These are phyloP conservation scores for Didymella segeticola DNA, from an alignment of 2,329 filamentous ascomycete species.

Conservation along the genomic window DNA sequence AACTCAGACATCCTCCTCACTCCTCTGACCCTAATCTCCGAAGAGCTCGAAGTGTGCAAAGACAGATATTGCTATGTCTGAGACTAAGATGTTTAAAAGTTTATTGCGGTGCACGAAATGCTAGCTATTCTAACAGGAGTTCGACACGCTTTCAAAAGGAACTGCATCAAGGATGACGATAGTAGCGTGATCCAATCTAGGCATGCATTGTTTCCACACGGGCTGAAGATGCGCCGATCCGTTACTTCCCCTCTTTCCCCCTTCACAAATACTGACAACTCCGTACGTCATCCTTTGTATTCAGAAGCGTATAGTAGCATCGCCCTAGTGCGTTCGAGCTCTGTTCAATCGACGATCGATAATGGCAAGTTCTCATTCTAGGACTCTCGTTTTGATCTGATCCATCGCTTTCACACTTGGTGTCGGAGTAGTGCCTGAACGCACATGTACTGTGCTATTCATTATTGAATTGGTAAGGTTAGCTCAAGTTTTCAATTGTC, in stretches of 20 bases:
- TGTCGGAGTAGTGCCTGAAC: too few species aligned
- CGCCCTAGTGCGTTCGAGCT: conserved; percentile 30
- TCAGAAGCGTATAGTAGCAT: conserved; percentile 32
- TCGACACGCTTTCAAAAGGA: conserved; percentile 59
- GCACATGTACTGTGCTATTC: too few species aligned
- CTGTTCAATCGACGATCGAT: conserved; percentile 25
- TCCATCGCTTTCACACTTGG: too few species aligned
- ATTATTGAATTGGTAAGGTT: neutral
- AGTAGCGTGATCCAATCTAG: conserved; percentile 60
- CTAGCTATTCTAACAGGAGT: conserved; percentile 54
- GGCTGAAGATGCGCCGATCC: conserved; percentile 12
- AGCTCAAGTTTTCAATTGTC: neutral
- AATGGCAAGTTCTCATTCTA: conserved; percentile 23
- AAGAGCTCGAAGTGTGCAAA: conserved; percentile 47
- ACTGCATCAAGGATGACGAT: conserved; percentile 52
- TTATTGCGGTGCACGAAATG: conserved; percentile 48
- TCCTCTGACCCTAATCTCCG: conserved; percentile 44
- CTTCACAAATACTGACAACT: neutral
- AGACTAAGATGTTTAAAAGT: conserved; percentile 54
- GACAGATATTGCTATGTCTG: conserved; percentile 51
- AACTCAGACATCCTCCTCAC: conserved; percentile 42
- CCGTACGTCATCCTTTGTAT: conserved; percentile 24
- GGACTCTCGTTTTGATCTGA: conserved; percentile 24
- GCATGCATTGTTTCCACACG: conserved; percentile 51
- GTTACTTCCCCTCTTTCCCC: neutral